A percentile compares a stretch with the other conserved stretches of the same genome.
phyloP scores from a whole-genome alignment of 495 filamentous ascomycete species.

The Lasiosphaeriaceae sp. region DNA sequence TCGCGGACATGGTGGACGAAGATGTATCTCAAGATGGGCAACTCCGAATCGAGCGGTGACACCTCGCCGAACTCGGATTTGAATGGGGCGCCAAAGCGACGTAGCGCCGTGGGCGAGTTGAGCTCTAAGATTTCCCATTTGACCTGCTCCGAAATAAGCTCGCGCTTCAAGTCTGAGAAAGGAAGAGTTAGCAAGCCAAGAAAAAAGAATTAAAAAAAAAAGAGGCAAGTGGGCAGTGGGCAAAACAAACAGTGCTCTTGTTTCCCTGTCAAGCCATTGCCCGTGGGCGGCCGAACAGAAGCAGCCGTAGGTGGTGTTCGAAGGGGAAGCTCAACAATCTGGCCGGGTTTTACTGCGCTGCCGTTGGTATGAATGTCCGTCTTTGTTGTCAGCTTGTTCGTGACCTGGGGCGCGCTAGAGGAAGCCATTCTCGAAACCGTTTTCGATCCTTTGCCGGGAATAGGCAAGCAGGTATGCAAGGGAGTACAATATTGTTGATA shows the following conservation, averaged over 20 bases:
- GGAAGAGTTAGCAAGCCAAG: slow-evolving; percentile 14
- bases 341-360: slow-evolving; percentile 9
- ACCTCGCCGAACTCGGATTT: slow-evolving; percentile 88
- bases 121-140: slow-evolving; percentile 85
- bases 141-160: slow-evolving; percentile 87
- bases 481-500: too few relatives aligned
- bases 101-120: slow-evolving; percentile 88
- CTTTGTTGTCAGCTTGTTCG: slow-evolving; percentile 1
- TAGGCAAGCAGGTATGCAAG: too few relatives aligned
- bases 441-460: too few relatives aligned
- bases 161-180: slow-evolving; percentile 84
- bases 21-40: slow-evolving; percentile 92
- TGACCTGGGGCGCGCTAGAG: background rate
- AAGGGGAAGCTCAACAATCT: slow-evolving; percentile 12
- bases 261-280: slow-evolving; percentile 69
- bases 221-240: background rate
- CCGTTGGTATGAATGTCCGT: background rate
- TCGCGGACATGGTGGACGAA: slow-evolving; percentile 98
- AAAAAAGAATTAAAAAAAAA: slow-evolving; percentile 15
- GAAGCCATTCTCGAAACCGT: background rate
- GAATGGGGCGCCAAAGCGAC: slow-evolving; percentile 94
- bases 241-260: slow-evolving; percentile 89
- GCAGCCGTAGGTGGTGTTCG: too few relatives aligned
- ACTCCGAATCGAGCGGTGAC: slow-evolving; percentile 85
- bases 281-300: slow-evolving; percentile 3